Base-by-base conservation (phyloP, 2,329 filamentous ascomycete species). In the Tothia fuscella region DNA sequence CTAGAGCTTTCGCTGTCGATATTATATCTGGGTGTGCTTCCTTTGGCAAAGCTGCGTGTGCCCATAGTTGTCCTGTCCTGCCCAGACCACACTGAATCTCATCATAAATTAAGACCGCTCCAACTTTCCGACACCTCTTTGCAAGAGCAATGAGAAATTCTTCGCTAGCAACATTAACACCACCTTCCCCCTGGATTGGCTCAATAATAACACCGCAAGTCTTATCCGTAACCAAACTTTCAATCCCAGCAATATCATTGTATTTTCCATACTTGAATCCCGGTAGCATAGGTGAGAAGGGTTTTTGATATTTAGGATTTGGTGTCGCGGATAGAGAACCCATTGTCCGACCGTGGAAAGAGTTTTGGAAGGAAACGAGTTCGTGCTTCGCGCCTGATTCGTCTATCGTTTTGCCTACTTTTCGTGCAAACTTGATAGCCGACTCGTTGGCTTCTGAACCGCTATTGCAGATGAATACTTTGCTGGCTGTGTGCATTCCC, bases 391-490 rank as follows among this genome's bases (percentile, higher is more conserved):
- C 63, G 36, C 82, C 80, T 0, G 76, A 76, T 1, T 82, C 76
- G 48, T 87, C 80, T 21, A 79, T 53, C 7, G 76, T 67, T 61
- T 89, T 89, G 52, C 87, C 88, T 17, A 82, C 80, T 64, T 98
- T 98, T 52, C 91, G 77, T 16, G 89, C 83, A 55, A 98, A 96
- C 62, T 98, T 98, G 60, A 98, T 82, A 26, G 89, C 91, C 1
- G 89, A 91, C 66, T 98, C 91, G 61, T 98, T 98, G 57, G 91
- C 91, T 65, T 98, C 91, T 46, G 83, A 85, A 46, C 91, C 91
- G 3, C 88, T 95, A 66, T 98, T 98, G 68, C 86, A 94, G 50
- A 98, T 74, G 57, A 98, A 98, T 2, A 85, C 86, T 43, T 83
- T 76, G 16, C 74, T 69, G 14, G 82, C 86, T 55, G 81, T 76